phyloP scores from a whole-genome alignment of 1,139 yeast genomes.

The Pichia sp. region DNA sequence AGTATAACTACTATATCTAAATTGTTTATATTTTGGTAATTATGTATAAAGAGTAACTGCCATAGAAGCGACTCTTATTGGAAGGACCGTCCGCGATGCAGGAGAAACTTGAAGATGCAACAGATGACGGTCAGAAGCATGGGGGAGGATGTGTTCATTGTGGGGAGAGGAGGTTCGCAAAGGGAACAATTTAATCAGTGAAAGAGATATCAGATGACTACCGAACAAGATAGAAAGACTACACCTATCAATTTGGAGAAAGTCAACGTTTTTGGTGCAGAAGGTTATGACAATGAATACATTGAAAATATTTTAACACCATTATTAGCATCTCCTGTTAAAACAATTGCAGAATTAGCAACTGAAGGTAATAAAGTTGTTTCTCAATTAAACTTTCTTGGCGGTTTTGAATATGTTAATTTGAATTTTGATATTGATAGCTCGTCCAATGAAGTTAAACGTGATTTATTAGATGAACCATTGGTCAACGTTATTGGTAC shows the following conservation, averaged over 20 bases:
- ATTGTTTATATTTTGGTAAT: no score
- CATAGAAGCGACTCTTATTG: no score
- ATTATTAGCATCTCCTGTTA: conserved; percentile 38
- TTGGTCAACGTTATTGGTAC: conserved; percentile 24
- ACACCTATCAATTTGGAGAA: conserved; percentile 40
- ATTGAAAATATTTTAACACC: conserved; percentile 43
- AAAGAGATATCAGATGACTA: no score
- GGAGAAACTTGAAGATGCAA: no score
- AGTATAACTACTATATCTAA: conserved; percentile 4
- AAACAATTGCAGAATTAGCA: conserved; percentile 41
- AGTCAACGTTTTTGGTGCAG: conserved; percentile 47
- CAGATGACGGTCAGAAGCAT: no score
- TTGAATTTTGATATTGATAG: conserved; percentile 28
- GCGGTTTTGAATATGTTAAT: conserved; percentile 39
- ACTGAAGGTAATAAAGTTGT: conserved; percentile 21
- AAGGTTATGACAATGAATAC: conserved; percentile 41
- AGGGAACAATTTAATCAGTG: no score
- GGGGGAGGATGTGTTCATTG: no score
- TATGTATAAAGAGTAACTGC: no score
- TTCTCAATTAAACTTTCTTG: conserved; percentile 32
- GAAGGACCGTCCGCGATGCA: no score
- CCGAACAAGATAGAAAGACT: conserved; percentile 16
- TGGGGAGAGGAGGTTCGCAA: no score
- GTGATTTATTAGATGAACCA: conserved; percentile 8
- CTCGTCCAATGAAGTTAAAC: background rate